Evolutionary conservation across 495 filamentous ascomycete genomes (phyloP).

Genomic region (Lentithecium fluviatile): DNA sequence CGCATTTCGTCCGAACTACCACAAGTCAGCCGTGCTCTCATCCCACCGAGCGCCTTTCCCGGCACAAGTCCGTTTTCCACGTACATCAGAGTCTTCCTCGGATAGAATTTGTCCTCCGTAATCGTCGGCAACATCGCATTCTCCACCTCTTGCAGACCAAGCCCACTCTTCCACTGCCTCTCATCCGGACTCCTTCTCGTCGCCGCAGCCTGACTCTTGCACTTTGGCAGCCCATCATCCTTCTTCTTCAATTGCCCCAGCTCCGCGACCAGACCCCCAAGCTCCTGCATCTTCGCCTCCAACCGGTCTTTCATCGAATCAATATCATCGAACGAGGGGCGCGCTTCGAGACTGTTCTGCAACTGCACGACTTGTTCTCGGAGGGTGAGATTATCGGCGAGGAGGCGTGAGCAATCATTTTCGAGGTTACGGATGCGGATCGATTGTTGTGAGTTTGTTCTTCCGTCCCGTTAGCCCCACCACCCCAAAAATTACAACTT

Average conservation of each 20-base stretch:
- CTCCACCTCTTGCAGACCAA: conserved; percentile 35
- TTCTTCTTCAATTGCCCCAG: conserved; percentile 48
- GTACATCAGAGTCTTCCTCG: conserved; percentile 72
- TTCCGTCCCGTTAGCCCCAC: conserved; percentile 26
- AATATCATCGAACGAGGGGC: conserved; percentile 33
- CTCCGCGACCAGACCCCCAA: conserved; percentile 57
- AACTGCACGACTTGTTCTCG: conserved; percentile 74
- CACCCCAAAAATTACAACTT: not conserved
- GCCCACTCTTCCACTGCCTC: conserved; percentile 34
- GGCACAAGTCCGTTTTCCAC: not conserved
- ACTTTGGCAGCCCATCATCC: conserved; percentile 8
- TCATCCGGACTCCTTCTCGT: conserved; percentile 32
- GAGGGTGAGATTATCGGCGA: conserved; percentile 84
- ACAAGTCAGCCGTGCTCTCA: conserved; percentile 47
- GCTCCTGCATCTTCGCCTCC: conserved; percentile 57
- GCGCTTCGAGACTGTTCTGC: conserved; percentile 58
- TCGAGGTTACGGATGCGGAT: conserved; percentile 85
- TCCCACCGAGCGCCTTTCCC: conserved; percentile 1
- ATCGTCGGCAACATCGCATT: conserved; percentile 79
- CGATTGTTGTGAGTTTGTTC: conserved; percentile 86
- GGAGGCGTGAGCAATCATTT: conserved; percentile 74
- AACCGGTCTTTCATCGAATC: conserved; percentile 44
- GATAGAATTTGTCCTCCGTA: conserved; percentile 75
- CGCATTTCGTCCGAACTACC: conserved; percentile 48
- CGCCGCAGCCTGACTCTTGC: conserved; percentile 31